These are phyloP conservation scores for Plantago rigida DNA, from an alignment of 305 asterid species.

Conservation along the genomic window DNA sequence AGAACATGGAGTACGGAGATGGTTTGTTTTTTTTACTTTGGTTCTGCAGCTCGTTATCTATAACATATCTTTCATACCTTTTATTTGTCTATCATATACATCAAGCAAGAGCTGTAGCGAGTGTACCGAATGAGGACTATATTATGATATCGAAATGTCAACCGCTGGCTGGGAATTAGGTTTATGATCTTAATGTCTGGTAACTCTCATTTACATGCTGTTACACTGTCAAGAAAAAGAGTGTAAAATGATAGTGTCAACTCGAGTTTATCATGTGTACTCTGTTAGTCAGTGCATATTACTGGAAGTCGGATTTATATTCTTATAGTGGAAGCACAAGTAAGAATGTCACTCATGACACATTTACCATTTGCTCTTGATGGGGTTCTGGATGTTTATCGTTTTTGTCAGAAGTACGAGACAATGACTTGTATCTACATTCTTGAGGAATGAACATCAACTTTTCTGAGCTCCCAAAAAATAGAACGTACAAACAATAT, in stretches of 20 bases:
- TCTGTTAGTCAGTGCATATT: constrained; percentile 12
- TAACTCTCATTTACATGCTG: background rate
- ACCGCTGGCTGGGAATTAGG: background rate
- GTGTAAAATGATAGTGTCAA: constrained; percentile 13
- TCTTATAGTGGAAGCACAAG: constrained; percentile 19
- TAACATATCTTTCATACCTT: constrained; percentile 12
- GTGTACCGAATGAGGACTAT: constrained; percentile 15
- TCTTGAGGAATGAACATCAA: too few species aligned
- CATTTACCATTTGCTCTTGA: constrained; percentile 11
- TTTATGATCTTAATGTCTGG: constrained; percentile 11
- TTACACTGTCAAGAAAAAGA: constrained; percentile 13
- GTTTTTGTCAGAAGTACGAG: constrained; percentile 13
- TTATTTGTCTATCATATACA: constrained; percentile 9
- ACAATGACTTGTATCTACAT: too few species aligned
- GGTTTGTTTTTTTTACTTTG: constrained; percentile 40
- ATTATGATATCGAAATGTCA: constrained; percentile 18
- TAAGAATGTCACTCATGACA: constrained; percentile 9
- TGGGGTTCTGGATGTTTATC: constrained; percentile 8
- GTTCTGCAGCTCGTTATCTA: background rate
- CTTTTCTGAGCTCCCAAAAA: too few species aligned
- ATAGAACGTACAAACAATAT: too few species aligned
- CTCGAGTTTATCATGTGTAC: constrained; percentile 7
- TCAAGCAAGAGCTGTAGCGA: constrained; percentile 5
- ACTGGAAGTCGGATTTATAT: constrained; percentile 7
- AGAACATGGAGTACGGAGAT: constrained; percentile 96